Conservation (phyloP, 768 basidiomycete species). For the Albatrellus ellisii region DNA sequence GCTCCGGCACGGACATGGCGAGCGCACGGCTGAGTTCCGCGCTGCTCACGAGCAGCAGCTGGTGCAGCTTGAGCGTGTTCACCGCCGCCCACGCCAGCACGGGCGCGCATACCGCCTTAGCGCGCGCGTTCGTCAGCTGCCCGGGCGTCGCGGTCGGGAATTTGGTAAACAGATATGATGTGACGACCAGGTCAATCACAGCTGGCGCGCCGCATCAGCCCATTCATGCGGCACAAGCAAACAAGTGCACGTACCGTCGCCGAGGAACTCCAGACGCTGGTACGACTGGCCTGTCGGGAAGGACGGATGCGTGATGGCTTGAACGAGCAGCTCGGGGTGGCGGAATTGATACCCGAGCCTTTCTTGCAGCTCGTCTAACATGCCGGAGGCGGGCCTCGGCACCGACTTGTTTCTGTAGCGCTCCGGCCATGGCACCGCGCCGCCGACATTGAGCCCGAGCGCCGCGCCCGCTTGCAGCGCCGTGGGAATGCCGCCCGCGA, state of each 20-base stretch:
- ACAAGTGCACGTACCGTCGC: constrained; percentile 51
- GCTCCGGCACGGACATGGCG: constrained; percentile 40
- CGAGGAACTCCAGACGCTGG: constrained; percentile 80
- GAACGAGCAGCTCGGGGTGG: constrained; percentile 45
- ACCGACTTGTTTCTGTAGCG: constrained; percentile 31
- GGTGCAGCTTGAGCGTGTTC: constrained; percentile 51
- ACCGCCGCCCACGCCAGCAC: constrained; percentile 62
- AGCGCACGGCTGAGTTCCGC: constrained; percentile 56
- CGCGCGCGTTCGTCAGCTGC: constrained; percentile 58
- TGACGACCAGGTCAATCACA: constrained; percentile 57
- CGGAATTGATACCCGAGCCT: constrained; percentile 60
- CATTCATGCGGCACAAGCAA: not conserved
- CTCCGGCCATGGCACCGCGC: constrained; percentile 49
- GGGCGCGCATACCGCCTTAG: constrained; percentile 60
- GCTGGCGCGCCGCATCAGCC: constrained; percentile 27
- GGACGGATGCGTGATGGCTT: constrained; percentile 82
- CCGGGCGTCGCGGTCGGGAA: constrained; percentile 65
- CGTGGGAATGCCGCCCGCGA: constrained; percentile 58
- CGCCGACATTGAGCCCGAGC: constrained; percentile 65
- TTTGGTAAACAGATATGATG: constrained; percentile 55
- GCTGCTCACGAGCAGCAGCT: constrained; percentile 55
- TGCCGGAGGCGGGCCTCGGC: constrained; percentile 24
- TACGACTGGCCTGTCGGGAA: constrained; percentile 55
- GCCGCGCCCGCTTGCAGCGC: constrained; percentile 50
- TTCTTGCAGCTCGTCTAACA: constrained; percentile 46